phyloP scores from a whole-genome alignment of 192 early-diverging fungal species.

The Coemansia sp. region DNA sequence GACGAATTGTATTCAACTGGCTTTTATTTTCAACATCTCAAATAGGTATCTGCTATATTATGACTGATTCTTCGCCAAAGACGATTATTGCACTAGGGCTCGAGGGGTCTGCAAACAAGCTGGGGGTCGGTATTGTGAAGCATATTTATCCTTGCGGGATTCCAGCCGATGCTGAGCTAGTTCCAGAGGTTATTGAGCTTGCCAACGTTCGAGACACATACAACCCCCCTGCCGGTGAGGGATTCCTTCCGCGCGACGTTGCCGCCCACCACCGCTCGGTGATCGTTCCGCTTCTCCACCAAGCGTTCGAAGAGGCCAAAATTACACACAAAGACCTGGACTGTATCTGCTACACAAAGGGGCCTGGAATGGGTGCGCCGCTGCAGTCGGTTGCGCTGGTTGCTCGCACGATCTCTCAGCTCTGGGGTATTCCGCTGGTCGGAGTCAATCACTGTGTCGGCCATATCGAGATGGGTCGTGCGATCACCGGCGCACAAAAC shows the following conservation, averaged over 20 bases:
- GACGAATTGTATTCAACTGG: too few species aligned
- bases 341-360: constrained; percentile 96
- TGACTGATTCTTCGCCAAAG: constrained; percentile 6
- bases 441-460: constrained; percentile 98
- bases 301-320: constrained; percentile 76
- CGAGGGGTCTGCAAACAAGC: constrained; percentile 95
- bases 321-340: constrained; percentile 76
- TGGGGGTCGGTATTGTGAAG: constrained; percentile 91
- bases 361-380: constrained; percentile 98
- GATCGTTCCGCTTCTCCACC: constrained; percentile 68
- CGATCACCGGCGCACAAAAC: constrained; percentile 91
- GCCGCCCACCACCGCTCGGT: constrained; percentile 85
- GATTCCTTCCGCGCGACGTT: constrained; percentile 93
- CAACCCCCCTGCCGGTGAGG: constrained; percentile 94
- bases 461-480: constrained; percentile 98
- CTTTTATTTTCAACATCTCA: neutral
- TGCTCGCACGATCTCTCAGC: constrained; percentile 85
- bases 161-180: constrained; percentile 45
- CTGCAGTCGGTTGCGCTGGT: constrained; percentile 86
- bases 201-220: constrained; percentile 92
- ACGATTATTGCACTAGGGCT: constrained; percentile 71
- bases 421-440: constrained; percentile 91
- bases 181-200: constrained; percentile 62
- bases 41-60: neutral
- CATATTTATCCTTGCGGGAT: constrained; percentile 55